phyloP scores from a whole-genome alignment of 805 yeast genomes.

The Candida verbasci region DNA sequence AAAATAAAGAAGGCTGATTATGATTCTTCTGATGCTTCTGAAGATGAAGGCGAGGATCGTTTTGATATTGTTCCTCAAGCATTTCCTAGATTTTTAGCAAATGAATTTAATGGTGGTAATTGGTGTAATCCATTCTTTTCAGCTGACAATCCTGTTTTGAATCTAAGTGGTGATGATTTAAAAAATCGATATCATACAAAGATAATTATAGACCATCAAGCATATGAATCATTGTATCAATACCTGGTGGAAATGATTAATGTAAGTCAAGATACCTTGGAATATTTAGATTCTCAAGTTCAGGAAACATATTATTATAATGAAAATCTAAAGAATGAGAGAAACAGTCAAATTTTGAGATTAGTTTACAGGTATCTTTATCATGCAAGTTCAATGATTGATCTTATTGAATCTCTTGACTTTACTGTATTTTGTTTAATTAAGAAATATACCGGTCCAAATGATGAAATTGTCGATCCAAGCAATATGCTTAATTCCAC shows the following conservation, averaged over 20 bases:
- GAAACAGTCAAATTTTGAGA: constrained; percentile 53
- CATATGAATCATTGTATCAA: constrained; percentile 33
- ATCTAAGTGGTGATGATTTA: constrained; percentile 40
- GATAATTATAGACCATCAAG: constrained; percentile 47
- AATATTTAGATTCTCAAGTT: constrained; percentile 31
- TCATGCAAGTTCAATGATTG: constrained; percentile 44
- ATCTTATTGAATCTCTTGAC: constrained; percentile 57
- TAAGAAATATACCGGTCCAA: constrained; percentile 18
- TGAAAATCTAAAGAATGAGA: constrained; percentile 26
- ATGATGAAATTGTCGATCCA: background rate
- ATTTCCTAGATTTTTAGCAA: constrained; percentile 63
- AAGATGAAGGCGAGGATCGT: constrained; percentile 31
- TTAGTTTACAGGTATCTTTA: constrained; percentile 51
- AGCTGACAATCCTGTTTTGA: constrained; percentile 30
- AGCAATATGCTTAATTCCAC: background rate
- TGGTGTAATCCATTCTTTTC: constrained; percentile 68
- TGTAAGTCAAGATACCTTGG: constrained; percentile 39
- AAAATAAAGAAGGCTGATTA: constrained; percentile 29
- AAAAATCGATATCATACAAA: constrained; percentile 40
- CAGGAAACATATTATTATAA: constrained; percentile 37
- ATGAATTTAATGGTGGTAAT: constrained; percentile 72
- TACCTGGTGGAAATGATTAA: constrained; percentile 34
- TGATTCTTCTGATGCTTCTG: constrained; percentile 34
- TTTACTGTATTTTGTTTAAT: constrained; percentile 50
- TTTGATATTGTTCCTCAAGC: constrained; percentile 52